Evolutionary conservation across 306 rosid species (phyloP), one percentile per base, ranked within the genome.

Genomic region (Clitoria ternatea): DNA sequence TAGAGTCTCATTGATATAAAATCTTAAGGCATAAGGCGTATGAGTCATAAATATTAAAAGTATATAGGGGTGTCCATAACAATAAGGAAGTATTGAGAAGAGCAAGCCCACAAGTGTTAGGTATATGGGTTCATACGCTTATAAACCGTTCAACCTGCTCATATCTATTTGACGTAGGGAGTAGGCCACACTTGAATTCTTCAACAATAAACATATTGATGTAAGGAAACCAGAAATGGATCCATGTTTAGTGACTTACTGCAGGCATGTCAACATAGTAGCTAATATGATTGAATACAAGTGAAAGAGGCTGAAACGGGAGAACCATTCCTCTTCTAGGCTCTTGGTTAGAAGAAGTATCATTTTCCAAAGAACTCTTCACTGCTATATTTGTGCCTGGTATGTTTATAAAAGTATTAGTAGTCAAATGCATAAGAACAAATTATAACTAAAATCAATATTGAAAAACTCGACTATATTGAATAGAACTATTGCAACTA

Each of bases 241-340:
- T 29, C 47, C 26, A 39, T 7, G 30, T 40, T 69, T 13, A 52
- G 65, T 19, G 36, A 81, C 92, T 83, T 85, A 91, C 96, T 2
- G 80, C 29, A 50, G 97, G 97, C 96, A 86, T 86, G 70, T 86
- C 90, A 37, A 91, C 96, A 19, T 75, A 85, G 86, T 91, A 88
- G 78, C 61, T 88, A 49, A 88, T 80, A 66, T 88, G 90, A 77
- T 78, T 82, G 79, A 91, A 91, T 26, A 86, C 80, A 35, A 91
- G 79, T 30, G 96, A 83, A 29, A 86, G 84, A 3, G 92, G 88
- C 66, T 78, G 85, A 61, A 89, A 91, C 3, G 97, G 85, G 70
- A 91, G 74, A 61, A 84, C 80, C 89, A 87, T 84, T 83, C 96
- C 88, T 79, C 75, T 43, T 55, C 56, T 56, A 30, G 42, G 20